A percentile compares a stretch with the other conserved stretches of the same genome.
phyloP scores from a whole-genome alignment of 768 basidiomycete genomes.

The Chalciporus chontae region DNA sequence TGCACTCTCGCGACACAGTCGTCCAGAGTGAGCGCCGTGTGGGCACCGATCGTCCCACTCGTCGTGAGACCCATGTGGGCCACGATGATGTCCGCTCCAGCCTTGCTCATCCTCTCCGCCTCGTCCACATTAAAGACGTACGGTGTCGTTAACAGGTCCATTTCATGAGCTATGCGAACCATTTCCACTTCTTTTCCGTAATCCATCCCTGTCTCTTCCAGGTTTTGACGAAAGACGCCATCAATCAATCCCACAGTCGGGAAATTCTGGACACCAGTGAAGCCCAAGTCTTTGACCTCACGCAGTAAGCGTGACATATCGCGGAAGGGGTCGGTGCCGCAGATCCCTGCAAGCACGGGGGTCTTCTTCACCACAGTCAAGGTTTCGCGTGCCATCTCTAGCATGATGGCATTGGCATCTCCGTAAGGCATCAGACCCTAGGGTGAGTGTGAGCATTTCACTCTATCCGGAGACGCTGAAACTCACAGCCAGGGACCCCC shows the following conservation, averaged over 20 bases:
- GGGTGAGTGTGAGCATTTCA: not conserved
- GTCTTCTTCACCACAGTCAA: conserved; percentile 28
- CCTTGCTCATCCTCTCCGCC: conserved; percentile 22
- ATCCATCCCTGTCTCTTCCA: conserved; percentile 30
- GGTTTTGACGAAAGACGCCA: conserved; percentile 26
- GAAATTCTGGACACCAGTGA: conserved; percentile 28
- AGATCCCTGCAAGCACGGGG: conserved; percentile 26
- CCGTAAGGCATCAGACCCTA: conserved; percentile 29
- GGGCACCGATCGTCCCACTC: conserved; percentile 24
- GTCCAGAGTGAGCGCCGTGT: conserved; percentile 20
- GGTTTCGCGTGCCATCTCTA: conserved; percentile 28
- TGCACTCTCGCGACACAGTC: conserved; percentile 20
- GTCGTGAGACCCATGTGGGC: conserved; percentile 31
- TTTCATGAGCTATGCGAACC: conserved; percentile 22
- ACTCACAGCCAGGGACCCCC: conserved; percentile 28
- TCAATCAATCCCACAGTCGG: conserved; percentile 29
- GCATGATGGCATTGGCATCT: conserved; percentile 26
- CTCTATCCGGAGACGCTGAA: not conserved
- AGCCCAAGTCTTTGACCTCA: conserved; percentile 25
- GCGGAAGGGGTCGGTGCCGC: conserved; percentile 29
- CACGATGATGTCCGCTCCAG: conserved; percentile 25
- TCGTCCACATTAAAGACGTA: conserved; percentile 28
- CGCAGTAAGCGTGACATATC: conserved; percentile 22
- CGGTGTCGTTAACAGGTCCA: conserved; percentile 25
- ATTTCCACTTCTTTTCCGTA: conserved; percentile 31